Evolutionary conservation across 768 basidiomycete species (phyloP).

Genomic region (Phlebiopsis flavidoalba): DNA sequence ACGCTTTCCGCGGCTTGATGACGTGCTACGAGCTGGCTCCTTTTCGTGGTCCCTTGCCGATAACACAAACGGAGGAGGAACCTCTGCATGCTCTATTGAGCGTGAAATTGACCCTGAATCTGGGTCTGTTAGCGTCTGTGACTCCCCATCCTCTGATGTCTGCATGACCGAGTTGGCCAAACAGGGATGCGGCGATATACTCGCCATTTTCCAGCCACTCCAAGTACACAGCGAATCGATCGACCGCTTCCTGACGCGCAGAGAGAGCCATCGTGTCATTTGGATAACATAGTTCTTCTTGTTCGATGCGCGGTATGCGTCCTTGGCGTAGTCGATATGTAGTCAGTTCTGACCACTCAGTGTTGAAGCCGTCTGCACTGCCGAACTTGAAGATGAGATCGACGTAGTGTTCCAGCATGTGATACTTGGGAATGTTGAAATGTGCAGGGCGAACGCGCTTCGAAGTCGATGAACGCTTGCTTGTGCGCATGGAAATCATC

Average conservation of each 20-base stretch:
- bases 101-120: background rate
- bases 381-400: conserved; percentile 15
- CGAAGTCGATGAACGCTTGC: conserved; percentile 29
- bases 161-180: background rate
- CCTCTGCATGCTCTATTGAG: background rate
- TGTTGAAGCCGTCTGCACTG: conserved; percentile 25
- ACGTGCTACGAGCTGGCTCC: too few species aligned
- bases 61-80: background rate
- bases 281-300: conserved; percentile 23
- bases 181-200: background rate
- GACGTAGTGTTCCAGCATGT: conserved; percentile 15
- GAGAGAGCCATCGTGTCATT: conserved; percentile 28
- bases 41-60: too few species aligned
- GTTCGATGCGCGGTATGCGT: conserved; percentile 26
- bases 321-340: conserved; percentile 29
- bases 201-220: background rate
- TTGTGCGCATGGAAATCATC: conserved; percentile 33
- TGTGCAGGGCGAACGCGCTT: conserved; percentile 19
- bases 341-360: conserved; percentile 26
- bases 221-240: conserved; percentile 6
- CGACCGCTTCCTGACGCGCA: conserved; percentile 20
- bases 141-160: background rate
- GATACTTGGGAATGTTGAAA: conserved; percentile 17
- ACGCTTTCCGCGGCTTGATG: background rate
- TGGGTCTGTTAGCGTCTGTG: too few species aligned